Conservation (phyloP, 2,329 filamentous ascomycete genomes). For the Chalaropsis ovoidea region DNA sequence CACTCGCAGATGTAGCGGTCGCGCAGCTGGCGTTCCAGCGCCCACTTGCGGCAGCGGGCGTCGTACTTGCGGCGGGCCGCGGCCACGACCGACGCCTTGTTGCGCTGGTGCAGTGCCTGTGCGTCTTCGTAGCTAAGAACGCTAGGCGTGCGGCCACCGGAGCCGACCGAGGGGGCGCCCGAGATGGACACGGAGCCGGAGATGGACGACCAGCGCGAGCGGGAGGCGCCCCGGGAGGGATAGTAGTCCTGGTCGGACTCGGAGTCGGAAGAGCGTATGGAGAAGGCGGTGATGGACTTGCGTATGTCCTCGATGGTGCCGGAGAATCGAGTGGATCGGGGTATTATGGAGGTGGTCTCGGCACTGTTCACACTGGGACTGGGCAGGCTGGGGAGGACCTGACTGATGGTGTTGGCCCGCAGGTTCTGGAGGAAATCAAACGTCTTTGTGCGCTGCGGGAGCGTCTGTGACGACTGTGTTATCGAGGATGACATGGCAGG, state of each 20-base stretch:
- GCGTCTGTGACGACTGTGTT: conserved; percentile 5
- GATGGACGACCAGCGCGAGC: conserved; percentile 21
- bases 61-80: conserved; percentile 20
- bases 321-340: conserved; percentile 23
- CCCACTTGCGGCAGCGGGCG: conserved; percentile 19
- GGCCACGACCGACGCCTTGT: conserved; percentile 6
- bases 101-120: conserved; percentile 10
- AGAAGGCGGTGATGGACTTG: conserved; percentile 26
- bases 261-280: conserved; percentile 24
- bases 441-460: conserved; percentile 20
- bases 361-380: neutral
- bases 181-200: conserved; percentile 18
- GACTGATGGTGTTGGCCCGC: conserved; percentile 19
- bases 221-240: conserved; percentile 13
- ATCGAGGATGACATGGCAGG: conserved; percentile 13
- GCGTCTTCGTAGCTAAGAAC: conserved; percentile 6
- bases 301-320: conserved; percentile 26
- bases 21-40: conserved; percentile 20
- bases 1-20: conserved; percentile 22
- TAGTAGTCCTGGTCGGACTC: conserved; percentile 24
- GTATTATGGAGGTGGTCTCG: conserved; percentile 11
- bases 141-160: conserved; percentile 7
- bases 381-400: conserved; percentile 16
- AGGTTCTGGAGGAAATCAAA: conserved; percentile 22
- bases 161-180: neutral